A percentile compares a stretch with the other conserved stretches of the same genome.
Evolutionary conservation across 2,329 filamentous ascomycete species (phyloP).

Genomic region (Ascochyta clinopodiicola): DNA sequence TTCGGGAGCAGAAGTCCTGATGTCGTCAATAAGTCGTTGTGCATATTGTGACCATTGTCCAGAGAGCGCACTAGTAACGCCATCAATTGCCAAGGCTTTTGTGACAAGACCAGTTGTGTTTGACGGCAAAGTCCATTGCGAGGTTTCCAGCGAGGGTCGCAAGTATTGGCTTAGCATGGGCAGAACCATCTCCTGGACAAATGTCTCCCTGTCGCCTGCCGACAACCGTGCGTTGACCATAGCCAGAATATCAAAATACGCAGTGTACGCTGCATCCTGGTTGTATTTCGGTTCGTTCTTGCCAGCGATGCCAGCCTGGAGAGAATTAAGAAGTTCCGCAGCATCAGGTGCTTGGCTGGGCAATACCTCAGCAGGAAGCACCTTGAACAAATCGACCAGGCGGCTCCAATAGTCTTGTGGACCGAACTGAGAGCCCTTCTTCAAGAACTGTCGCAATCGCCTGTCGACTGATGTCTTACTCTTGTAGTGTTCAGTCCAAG

Average conservation of each 20-base stretch:
- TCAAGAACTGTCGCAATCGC: constrained; percentile 74
- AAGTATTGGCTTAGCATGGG: constrained; percentile 64
- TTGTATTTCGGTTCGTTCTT: constrained; percentile 78
- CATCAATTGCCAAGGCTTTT: constrained; percentile 51
- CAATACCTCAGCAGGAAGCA: constrained; percentile 64
- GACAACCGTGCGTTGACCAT: constrained; percentile 51
- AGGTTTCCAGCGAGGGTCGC: constrained; percentile 52
- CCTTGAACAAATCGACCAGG: constrained; percentile 66
- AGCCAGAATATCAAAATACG: constrained; percentile 71
- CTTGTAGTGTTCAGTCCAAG: constrained; percentile 74
- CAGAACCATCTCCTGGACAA: constrained; percentile 57
- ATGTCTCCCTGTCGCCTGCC: constrained; percentile 54
- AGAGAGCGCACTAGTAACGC: constrained; percentile 58
- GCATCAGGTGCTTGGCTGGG: constrained; percentile 61
- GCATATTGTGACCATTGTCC: constrained; percentile 70
- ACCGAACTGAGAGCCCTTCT: constrained; percentile 84
- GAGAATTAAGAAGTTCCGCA: constrained; percentile 67
- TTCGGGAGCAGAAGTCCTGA: constrained; percentile 79
- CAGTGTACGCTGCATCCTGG: constrained; percentile 72
- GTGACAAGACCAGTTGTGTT: constrained; percentile 49
- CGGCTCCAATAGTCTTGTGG: constrained; percentile 75
- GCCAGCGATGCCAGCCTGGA: constrained; percentile 73
- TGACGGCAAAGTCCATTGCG: constrained; percentile 59
- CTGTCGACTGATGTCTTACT: constrained; percentile 63
- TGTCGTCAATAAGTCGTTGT: constrained; percentile 66